Evolutionary conservation across 495 filamentous ascomycete species (phyloP).

Genomic region (Durotheca rogersii): DNA sequence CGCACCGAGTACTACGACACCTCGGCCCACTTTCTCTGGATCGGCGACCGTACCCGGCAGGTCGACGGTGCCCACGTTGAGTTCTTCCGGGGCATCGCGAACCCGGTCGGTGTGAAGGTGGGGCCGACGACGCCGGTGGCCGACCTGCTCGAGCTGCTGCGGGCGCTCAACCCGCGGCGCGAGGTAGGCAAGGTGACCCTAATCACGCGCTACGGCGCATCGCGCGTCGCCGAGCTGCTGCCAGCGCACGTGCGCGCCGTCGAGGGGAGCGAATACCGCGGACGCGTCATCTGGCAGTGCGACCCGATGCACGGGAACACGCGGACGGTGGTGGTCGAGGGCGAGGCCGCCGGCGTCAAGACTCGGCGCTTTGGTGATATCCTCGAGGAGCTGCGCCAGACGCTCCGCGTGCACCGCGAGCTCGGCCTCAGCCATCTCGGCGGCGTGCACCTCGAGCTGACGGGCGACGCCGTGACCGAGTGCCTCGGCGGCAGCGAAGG

Average conservation of each 20-base stretch:
- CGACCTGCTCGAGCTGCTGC: conserved; percentile 74
- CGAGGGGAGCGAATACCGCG: conserved; percentile 62
- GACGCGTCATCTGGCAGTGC: conserved; percentile 92
- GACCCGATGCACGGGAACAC: conserved; percentile 98
- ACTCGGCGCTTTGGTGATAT: conserved; percentile 86
- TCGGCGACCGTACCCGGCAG: conserved; percentile 93
- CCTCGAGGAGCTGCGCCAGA: conserved; percentile 75
- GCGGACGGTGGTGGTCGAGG: no score
- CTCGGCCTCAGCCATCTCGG: conserved; percentile 82
- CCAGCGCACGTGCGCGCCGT: conserved; percentile 85
- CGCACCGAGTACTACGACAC: conserved; percentile 74
- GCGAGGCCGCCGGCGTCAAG: no score
- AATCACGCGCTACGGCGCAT: conserved; percentile 89
- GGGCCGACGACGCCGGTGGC: conserved; percentile 75
- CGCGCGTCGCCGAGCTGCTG: conserved; percentile 67
- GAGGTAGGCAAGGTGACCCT: conserved; percentile 91
- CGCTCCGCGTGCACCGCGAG: conserved; percentile 79
- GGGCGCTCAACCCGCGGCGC: conserved; percentile 76
- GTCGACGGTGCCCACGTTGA: conserved; percentile 91
- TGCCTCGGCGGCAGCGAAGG: conserved; percentile 90
- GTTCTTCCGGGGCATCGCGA: conserved; percentile 93
- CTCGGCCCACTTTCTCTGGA: conserved; percentile 97
- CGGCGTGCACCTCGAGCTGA: conserved; percentile 92
- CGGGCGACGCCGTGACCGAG: conserved; percentile 94
- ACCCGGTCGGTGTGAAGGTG: conserved; percentile 95